Conservation (phyloP, 306 rosid species). For the Corylus avellana region DNA sequence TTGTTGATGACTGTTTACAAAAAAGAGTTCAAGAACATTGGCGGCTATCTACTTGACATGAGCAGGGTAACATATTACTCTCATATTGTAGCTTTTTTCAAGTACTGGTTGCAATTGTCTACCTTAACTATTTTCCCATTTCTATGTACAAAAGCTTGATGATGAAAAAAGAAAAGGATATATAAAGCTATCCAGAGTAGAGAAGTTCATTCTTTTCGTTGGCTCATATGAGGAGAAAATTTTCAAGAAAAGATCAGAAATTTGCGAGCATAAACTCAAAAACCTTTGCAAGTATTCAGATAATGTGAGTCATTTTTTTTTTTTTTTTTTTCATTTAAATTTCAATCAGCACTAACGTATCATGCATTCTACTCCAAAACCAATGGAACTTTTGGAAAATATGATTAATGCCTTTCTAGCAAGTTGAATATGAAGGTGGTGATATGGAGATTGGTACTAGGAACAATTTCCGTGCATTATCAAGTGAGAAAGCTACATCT, state of each 20-base stretch:
- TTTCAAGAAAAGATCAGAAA: too few relatives aligned
- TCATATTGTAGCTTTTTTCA: background rate
- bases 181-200: slow-evolving; percentile 31
- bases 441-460: background rate
- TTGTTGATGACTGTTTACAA: too few relatives aligned
- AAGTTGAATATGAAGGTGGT: slow-evolving; percentile 17
- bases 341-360: background rate
- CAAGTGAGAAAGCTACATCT: background rate
- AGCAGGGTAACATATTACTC: slow-evolving; percentile 34
- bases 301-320: too few relatives aligned
- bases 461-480: slow-evolving; percentile 8
- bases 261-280: too few relatives aligned
- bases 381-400: background rate
- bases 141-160: background rate
- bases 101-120: background rate
- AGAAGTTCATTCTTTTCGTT: slow-evolving; percentile 28
- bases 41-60: slow-evolving; percentile 59
- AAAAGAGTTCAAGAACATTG: slow-evolving; percentile 44
- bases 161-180: too few relatives aligned
- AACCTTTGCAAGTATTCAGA: too few relatives aligned
- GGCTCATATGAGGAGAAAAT: too few relatives aligned
- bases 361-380: background rate
- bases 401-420: slow-evolving; percentile 7
- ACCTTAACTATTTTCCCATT: background rate
- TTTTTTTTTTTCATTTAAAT: background rate